phyloP scores from a whole-genome alignment of 2,329 filamentous ascomycete species.

The Penicillium fuscoglaucum region DNA sequence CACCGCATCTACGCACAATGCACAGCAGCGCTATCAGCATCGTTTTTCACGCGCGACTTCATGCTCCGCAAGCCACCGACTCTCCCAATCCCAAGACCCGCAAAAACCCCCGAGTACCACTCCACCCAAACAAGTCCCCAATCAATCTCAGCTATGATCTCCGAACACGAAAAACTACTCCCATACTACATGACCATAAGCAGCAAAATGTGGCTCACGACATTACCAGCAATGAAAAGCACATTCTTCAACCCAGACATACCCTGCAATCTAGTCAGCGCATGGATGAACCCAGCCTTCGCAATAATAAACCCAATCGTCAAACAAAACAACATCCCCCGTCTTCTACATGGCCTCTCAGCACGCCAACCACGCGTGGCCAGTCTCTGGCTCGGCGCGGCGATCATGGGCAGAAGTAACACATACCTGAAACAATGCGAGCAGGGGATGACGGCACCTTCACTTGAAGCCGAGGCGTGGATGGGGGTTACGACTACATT shows the following conservation, averaged over 20 bases:
- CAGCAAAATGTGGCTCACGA: neutral
- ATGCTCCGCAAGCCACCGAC: no score
- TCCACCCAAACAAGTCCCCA: neutral
- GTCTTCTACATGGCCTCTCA: neutral
- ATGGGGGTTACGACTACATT: neutral
- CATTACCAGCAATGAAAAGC: neutral
- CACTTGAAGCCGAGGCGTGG: neutral
- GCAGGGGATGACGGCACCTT: neutral
- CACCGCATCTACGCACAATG: neutral
- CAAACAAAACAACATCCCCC: neutral
- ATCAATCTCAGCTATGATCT: neutral
- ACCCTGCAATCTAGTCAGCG: neutral
- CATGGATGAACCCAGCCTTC: neutral
- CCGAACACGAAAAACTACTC: neutral
- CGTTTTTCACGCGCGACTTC: neutral
- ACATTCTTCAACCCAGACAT: neutral
- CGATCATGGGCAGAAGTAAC: neutral
- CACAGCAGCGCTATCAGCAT: neutral
- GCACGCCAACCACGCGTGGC: neutral
- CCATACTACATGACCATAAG: slow-evolving; percentile 1
- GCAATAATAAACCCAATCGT: neutral
- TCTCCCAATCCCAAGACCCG: neutral
- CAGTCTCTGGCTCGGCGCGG: neutral
- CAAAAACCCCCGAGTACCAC: neutral
- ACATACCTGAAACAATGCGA: neutral